Evolutionary conservation across 176 grass and related monocot genomes (phyloP), one percentile per base, ranked within the genome.

Genomic region (Eleusine coracana): DNA sequence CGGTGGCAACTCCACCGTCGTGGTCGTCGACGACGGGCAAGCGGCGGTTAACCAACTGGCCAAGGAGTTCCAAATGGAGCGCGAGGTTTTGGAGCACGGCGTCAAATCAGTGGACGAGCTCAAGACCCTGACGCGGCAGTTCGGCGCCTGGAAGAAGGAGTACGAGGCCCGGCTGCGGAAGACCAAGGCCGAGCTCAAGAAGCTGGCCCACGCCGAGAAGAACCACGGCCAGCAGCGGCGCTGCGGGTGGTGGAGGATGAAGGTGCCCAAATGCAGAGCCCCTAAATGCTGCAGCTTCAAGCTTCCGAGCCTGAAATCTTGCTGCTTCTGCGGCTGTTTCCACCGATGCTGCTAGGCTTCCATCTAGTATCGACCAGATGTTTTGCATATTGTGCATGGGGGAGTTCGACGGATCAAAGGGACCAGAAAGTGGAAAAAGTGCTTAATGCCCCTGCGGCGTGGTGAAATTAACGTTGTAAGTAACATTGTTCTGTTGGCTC

Each of bases 141-240:
- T 86, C 54, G 56, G 38, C 18, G 37, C 88, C 5, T 93, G 91
- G 88, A 90, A 75, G 49, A 88, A 90, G 75, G 88, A 88, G 36
- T 90, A 88, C 23, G 86, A 76, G 50, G 58, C 66, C 4, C 74
- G 68, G 14, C 74, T 90, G 15, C 60, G n/a, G 6, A 82, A 88
- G 54, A 46, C 85, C 2, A 88, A 88, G 23, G 79, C 74, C 29
- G 68, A 89, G 54, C 82, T 89, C 18, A 89, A 64, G 55, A 89
- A 44, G 71, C 71, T 69, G 1, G 23, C 45, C 3, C 71, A 80
- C 17, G 45, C 54, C 3, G 79, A 93, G 66, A 85, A 29, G 34
- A 55, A 20, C 23, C 44, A 38, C 5, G 29, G 40, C 31, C 73
- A 75, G 9, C 34, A 49, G 17, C 66, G 63, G 5, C 38, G 76